Conservation (phyloP, 2,329 filamentous ascomycete species). For the Dactylellina leptospora region DNA sequence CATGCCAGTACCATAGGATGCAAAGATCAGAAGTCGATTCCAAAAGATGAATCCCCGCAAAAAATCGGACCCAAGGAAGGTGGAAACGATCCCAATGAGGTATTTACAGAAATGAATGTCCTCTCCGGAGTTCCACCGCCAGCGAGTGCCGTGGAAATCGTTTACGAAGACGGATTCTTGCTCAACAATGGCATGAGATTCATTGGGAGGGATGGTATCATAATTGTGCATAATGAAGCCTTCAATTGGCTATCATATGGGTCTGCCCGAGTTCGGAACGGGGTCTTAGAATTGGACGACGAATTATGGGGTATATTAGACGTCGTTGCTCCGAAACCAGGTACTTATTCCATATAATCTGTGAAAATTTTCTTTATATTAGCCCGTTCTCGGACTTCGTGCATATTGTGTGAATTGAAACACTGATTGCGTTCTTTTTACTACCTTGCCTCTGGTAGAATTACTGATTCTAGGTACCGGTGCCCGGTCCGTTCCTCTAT, state of each 20-base stretch:
- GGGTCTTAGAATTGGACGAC: conserved; percentile 78
- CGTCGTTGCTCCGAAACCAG: conserved; percentile 85
- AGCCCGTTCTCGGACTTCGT: background rate
- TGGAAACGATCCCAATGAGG: conserved; percentile 51
- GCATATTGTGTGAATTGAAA: conserved; percentile 17
- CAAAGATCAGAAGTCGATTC: conserved; percentile 18
- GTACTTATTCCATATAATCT: conserved; percentile 63
- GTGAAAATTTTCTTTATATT: too few species aligned
- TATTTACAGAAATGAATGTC: conserved; percentile 78
- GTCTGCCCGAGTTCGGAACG: conserved; percentile 68
- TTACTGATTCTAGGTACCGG: conserved; percentile 89
- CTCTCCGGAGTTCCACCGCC: conserved; percentile 78
- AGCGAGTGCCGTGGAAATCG: conserved; percentile 83
- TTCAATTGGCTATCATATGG: conserved; percentile 75
- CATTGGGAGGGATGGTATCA: conserved; percentile 72
- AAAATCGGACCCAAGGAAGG: conserved; percentile 39
- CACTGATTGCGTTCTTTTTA: conserved; percentile 21
- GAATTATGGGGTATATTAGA: conserved; percentile 78
- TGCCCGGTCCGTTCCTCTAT: conserved; percentile 76
- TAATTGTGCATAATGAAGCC: conserved; percentile 85
- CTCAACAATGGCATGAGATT: conserved; percentile 82
- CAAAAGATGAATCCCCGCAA: conserved; percentile 28
- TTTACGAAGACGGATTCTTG: conserved; percentile 82
- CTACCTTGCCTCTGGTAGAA: conserved; percentile 65
- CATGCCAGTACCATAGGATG: conserved; percentile 15